phyloP scores from a whole-genome alignment of 2,329 filamentous ascomycete species.

The Sporothrix variecibatus region DNA sequence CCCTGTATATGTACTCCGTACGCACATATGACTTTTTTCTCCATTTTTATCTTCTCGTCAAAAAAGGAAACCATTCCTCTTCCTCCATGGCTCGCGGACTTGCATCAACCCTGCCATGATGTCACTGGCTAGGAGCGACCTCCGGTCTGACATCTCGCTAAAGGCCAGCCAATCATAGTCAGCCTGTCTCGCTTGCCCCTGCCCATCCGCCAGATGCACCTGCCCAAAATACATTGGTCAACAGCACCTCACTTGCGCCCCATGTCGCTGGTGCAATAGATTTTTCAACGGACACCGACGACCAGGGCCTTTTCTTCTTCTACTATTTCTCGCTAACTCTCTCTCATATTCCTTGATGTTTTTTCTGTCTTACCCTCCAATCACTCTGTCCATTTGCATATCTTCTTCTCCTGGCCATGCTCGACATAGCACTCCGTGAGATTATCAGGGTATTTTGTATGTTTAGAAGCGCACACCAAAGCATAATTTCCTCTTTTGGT shows the following conservation, averaged over 20 bases:
- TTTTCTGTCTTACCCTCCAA: background rate
- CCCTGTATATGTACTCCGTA: too few relatives aligned
- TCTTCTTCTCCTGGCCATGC: background rate
- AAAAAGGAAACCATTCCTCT: background rate
- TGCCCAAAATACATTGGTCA: background rate
- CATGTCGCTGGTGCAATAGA: background rate
- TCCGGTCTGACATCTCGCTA: constrained; percentile 36
- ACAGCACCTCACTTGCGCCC: background rate
- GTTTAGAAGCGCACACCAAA: background rate
- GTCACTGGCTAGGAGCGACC: constrained; percentile 7
- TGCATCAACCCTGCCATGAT: background rate
- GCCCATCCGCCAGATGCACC: constrained; percentile 9
- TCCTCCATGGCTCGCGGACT: background rate
- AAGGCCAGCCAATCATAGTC: constrained; percentile 40
- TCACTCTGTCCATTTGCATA: background rate
- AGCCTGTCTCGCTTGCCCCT: constrained; percentile 39
- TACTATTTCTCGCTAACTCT: background rate
- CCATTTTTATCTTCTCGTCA: background rate
- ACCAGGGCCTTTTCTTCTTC: background rate
- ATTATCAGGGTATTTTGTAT: background rate
- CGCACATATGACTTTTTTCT: background rate
- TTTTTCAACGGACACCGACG: background rate
- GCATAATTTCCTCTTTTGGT: background rate
- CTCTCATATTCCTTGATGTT: background rate
- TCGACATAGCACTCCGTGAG: background rate